Percentiles rank a stretch among this genome's conserved stretches.
phyloP scores from a whole-genome alignment of 306 rosid genomes.

The Gleditsia sinensis region DNA sequence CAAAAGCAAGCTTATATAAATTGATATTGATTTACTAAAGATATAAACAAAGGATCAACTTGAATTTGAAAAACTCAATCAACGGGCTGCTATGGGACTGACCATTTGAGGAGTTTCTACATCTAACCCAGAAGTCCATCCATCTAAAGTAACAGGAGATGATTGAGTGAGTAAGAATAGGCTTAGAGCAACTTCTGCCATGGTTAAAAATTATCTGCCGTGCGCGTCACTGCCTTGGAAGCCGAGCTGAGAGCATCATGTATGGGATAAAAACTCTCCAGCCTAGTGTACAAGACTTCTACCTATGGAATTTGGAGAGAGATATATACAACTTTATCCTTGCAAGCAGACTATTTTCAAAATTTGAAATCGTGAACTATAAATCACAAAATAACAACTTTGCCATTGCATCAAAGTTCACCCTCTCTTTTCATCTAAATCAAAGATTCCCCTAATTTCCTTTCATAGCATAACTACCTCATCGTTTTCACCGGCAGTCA shows the following conservation, averaged over 20 bases:
- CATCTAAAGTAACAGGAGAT: background rate
- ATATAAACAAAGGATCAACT: conserved; percentile 2
- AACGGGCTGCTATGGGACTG: conserved; percentile 20
- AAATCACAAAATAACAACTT: no score
- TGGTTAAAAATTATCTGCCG: conserved; percentile 50
- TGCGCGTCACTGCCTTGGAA: conserved; percentile 61
- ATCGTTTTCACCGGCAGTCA: conserved; percentile 45
- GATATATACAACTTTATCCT: no score
- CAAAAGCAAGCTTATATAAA: background rate
- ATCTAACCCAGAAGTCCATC: conserved; percentile 24
- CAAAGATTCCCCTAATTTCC: conserved; percentile 57
- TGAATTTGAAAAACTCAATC: conserved; percentile 21
- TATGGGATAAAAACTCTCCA: conserved; percentile 48
- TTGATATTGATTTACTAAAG: background rate
- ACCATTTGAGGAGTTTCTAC: conserved; percentile 23
- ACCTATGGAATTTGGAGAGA: no score
- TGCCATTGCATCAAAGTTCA: no score
- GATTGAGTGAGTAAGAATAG: conserved; percentile 55
- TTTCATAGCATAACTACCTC: conserved; percentile 78
- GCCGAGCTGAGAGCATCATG: conserved; percentile 61
- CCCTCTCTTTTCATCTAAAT: conserved; percentile 49
- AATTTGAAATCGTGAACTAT: no score
- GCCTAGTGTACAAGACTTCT: no score
- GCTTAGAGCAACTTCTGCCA: conserved; percentile 57
- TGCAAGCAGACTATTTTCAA: no score